Percentiles rank a stretch among this genome's conserved stretches.
These are phyloP conservation scores for Pyrus pyrifolia DNA, from an alignment of 306 rosid species.

Conservation along the genomic window DNA sequence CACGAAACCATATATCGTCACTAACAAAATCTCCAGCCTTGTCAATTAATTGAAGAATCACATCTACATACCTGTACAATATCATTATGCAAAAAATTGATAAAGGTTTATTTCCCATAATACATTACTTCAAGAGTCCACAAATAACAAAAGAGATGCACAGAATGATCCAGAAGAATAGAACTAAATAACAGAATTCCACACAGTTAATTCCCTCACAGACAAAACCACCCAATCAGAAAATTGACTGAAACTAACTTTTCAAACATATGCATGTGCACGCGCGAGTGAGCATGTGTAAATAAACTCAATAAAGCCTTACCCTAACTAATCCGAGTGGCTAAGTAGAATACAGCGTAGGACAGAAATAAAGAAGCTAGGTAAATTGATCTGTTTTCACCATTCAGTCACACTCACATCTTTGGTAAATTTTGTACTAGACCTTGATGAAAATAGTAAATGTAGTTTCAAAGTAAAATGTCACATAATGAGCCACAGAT, in stretches of 20 bases:
- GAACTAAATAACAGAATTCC: background rate
- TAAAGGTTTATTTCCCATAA: background rate
- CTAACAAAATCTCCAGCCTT: slow-evolving; percentile 99
- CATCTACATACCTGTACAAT: slow-evolving; percentile 83
- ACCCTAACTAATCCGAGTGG: background rate
- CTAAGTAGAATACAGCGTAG: background rate
- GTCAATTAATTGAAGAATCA: slow-evolving; percentile 97
- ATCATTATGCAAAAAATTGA: slow-evolving; percentile 2
- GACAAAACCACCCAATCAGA: background rate
- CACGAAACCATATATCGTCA: slow-evolving; percentile 99
- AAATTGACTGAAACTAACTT: background rate
- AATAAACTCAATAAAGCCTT: background rate
- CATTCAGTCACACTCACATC: background rate
- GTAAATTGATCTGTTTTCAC: background rate
- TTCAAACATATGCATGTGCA: background rate
- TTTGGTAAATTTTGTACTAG: background rate
- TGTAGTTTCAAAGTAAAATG: background rate
- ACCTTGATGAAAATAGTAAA: background rate
- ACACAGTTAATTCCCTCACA: no score
- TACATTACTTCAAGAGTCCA: background rate
- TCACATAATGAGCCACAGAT: background rate
- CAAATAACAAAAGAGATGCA: background rate
- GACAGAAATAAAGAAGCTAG: background rate
- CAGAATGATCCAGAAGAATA: background rate
- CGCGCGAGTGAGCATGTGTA: background rate